Conservation (phyloP, 1,139 yeast species). For the Spathaspora sp. region DNA sequence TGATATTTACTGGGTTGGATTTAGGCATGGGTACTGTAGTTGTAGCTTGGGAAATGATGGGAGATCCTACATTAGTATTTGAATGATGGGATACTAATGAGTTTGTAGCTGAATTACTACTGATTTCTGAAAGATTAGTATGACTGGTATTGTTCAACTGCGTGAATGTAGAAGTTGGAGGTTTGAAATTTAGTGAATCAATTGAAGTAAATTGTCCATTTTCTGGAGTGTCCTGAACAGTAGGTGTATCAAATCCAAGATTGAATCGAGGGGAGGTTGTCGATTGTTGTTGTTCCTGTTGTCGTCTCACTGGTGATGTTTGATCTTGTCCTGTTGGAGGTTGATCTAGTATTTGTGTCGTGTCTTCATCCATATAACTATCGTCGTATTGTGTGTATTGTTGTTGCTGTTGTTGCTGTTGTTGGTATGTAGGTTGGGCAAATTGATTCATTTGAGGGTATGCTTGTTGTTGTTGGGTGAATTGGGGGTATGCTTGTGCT, state of each 20-base stretch:
- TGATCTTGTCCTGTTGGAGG: slow-evolving; percentile 15
- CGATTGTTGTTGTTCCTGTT: slow-evolving; percentile 12
- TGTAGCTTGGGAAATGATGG: slow-evolving; percentile 17
- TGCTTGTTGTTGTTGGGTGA: slow-evolving; percentile 7
- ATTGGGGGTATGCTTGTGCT: slow-evolving; percentile 9
- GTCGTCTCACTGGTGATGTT: slow-evolving; percentile 18
- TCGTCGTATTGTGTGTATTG: slow-evolving; percentile 21
- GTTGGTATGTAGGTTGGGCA: slow-evolving; percentile 6
- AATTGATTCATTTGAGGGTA: slow-evolving; percentile 3
- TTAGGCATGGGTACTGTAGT: slow-evolving; percentile 13
- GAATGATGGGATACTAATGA: slow-evolving; percentile 27
- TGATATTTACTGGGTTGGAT: slow-evolving; percentile 56
- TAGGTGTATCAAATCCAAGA: slow-evolving; percentile 5
- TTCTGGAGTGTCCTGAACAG: slow-evolving; percentile 12
- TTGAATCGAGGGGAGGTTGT: slow-evolving; percentile 5
- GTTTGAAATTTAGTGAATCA: slow-evolving; percentile 39
- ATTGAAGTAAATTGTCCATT: slow-evolving; percentile 31
- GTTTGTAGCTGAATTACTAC: slow-evolving; percentile 26
- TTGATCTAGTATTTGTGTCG: slow-evolving; percentile 21
- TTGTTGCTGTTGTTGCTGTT: slow-evolving; percentile 8
- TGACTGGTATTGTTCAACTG: slow-evolving; percentile 42
- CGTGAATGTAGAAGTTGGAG: slow-evolving; percentile 41
- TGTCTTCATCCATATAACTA: slow-evolving; percentile 46
- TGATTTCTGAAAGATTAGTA: slow-evolving; percentile 39
- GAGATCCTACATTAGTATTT: slow-evolving; percentile 12